Base-by-base conservation (phyloP, 2,329 filamentous ascomycete genomes). In the Claviceps citrina region DNA sequence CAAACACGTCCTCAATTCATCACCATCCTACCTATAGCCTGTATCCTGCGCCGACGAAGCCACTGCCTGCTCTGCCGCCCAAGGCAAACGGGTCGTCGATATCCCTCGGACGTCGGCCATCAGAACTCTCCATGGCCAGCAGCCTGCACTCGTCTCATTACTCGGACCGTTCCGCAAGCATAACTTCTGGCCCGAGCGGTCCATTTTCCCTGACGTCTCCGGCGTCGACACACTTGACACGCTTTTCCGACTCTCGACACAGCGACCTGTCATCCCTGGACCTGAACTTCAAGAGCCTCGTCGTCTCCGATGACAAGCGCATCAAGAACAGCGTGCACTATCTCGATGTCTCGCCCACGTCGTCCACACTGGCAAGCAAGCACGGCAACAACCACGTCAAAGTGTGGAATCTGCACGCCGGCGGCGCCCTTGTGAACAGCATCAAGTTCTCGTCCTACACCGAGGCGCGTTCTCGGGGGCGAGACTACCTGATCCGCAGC, bases 401-500 rank as follows among this genome's bases (percentile, higher is more conserved):
- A 61, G 84, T 95, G 40, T 95, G 86, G 81, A 84, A 84, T 7
- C 68, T 80, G 12, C 78, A 84, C 45, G 79, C 85, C 52, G 85
- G 87, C 52, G 85, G 87, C 19, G 81, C 87, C 49, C 76, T 84
- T 0, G 73, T 85, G 43, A 53, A 46, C 39, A 45, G 47, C 28
- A 51, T 64, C 51, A 64, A 64, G 31, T 53, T 63, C 26, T 54
- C 56, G 1, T 59, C 58, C 8, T 63, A 63, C 43, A 61, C 60
- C 1, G 59, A 59, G 12, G 56, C 58, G 1, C 58, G 57, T 35
- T 48, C 54, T 2, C 57, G 61, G 0, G 61, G 57, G 4, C 57
- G 61, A 40, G 61, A 64, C 28, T 64, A 63, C 44, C 54, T 64
- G 39, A 59, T 64, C n/a, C 60, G 61, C 42, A 63, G 60, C 41